Evolutionary conservation across 2,329 filamentous ascomycete species (phyloP), one percentile per base, ranked within the genome.

Genomic region (Colletotrichum cereale): DNA sequence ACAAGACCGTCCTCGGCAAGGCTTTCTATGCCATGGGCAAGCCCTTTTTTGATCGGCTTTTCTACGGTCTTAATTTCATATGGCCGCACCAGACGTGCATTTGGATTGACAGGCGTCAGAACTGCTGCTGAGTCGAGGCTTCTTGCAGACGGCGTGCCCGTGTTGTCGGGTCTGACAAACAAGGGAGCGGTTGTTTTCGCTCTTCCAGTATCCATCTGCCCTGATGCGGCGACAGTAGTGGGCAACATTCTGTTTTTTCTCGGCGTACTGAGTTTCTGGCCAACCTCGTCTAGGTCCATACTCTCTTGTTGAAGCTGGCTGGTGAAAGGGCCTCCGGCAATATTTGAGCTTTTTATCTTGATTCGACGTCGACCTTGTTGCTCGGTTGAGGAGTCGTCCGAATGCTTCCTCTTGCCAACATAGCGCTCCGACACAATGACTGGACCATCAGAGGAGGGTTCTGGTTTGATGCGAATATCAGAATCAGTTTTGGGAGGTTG

Each of bases 261-360:
- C 62, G 82, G 84, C 16, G 84, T 88, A 62, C 82, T 73, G 78
- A 75, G 85, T 81, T 57, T 80, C 52, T 78, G 79, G 10, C 84
- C 85, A 62, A 84, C 80, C 52, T 86, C 83, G 75, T 90, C 87
- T 14, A 92, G 82, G 76, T 92, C 90, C 62, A 92, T 83, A 65
- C 89, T 92, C 62, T 90, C 89, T 50, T 87, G 81, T 12, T 73
- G 71, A 57, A 72, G 73, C 21, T 72, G 73, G 52, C 78, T 79
- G 52, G 74, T 74, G 18, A 68, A 76, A 52, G 78, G 64, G 78
- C 72, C 44, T 29, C 29, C 36, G 36, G 61, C 34, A 0, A 77
- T 77, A 26, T 80, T 79, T n/a, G 81, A 80, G 52, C 75, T 76
- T 74, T 89, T 86, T 7, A 74, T 71, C 75, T 89, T 89, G 55